Percentiles rank a stretch among this genome's conserved stretches.
These are phyloP conservation scores for Eutrema japonicum DNA, from an alignment of 345 rosid genomes.

Conservation along the genomic window DNA sequence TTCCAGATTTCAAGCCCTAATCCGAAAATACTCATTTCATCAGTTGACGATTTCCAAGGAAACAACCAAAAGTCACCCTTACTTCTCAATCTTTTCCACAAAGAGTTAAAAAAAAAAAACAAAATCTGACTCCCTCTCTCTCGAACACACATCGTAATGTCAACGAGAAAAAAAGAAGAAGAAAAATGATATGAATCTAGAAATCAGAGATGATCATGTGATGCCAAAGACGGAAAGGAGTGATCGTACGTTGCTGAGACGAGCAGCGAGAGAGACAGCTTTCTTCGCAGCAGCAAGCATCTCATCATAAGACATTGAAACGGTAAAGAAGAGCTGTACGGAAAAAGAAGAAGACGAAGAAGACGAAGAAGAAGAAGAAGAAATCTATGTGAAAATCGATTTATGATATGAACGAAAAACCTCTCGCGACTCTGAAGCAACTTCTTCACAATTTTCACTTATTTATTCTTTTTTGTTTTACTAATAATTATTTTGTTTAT, in stretches of 20 bases:
- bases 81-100: not conserved
- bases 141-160: conserved; percentile 33
- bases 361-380: conserved; percentile 9
- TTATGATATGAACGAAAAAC: conserved; percentile 33
- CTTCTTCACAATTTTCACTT: conserved; percentile 28
- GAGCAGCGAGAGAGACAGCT: conserved; percentile 84
- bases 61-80: conserved; percentile 24
- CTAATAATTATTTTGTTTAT: not conserved
- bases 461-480: not conserved
- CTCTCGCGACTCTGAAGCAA: conserved; percentile 45
- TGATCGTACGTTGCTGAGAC: conserved; percentile 76
- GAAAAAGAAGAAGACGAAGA: not conserved
- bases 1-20: conserved; percentile 23
- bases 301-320: conserved; percentile 42
- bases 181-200: not conserved
- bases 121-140: not conserved
- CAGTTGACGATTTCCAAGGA: conserved; percentile 31
- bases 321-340: not conserved
- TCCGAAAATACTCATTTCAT: conserved; percentile 1
- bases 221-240: not conserved
- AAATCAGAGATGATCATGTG: conserved; percentile 16
- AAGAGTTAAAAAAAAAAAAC: not conserved
- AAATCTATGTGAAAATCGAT: conserved; percentile 29
- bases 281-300: conserved; percentile 57
- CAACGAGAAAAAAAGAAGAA: conserved; percentile 1